Conservation (phyloP, 2,329 filamentous ascomycete genomes). For the Hymenoscyphus albidus region DNA sequence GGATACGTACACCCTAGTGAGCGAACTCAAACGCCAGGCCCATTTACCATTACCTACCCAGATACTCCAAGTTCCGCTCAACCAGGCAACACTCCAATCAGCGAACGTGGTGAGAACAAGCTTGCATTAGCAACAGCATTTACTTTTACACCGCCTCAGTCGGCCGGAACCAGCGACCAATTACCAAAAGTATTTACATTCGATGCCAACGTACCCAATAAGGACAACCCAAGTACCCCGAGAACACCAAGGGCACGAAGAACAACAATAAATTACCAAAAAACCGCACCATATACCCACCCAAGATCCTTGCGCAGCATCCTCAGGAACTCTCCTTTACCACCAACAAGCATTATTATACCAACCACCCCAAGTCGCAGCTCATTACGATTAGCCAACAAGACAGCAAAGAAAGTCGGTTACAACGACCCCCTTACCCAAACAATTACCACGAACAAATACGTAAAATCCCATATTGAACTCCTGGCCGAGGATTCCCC, state of each 20-base stretch:
- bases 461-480: conserved; percentile 61
- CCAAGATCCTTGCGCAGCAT: conserved; percentile 59
- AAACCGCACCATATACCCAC: conserved; percentile 51
- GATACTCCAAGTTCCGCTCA: conserved; percentile 33
- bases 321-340: conserved; percentile 62
- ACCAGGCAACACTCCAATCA: conserved; percentile 23
- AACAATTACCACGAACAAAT: conserved; percentile 60
- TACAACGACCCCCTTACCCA: conserved; percentile 61
- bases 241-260: conserved; percentile 39
- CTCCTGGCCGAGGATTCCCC: conserved; percentile 52
- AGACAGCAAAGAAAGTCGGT: conserved; percentile 46
- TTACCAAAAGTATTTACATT: conserved; percentile 30
- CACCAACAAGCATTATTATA: conserved; percentile 47
- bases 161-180: conserved; percentile 28
- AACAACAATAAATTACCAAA: conserved; percentile 31
- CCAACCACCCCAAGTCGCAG: conserved; percentile 51
- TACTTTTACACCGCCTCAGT: conserved; percentile 35
- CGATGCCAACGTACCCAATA: conserved; percentile 20
- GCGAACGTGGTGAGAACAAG: conserved; percentile 21
- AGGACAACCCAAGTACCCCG: conserved; percentile 34
- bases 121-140: conserved; percentile 20
- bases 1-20: conserved; percentile 28
- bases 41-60: conserved; percentile 33
- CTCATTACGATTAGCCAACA: conserved; percentile 52
- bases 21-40: conserved; percentile 34